phyloP scores from a whole-genome alignment of 23 red algal genomes.

The Gracilaria gracilis region DNA sequence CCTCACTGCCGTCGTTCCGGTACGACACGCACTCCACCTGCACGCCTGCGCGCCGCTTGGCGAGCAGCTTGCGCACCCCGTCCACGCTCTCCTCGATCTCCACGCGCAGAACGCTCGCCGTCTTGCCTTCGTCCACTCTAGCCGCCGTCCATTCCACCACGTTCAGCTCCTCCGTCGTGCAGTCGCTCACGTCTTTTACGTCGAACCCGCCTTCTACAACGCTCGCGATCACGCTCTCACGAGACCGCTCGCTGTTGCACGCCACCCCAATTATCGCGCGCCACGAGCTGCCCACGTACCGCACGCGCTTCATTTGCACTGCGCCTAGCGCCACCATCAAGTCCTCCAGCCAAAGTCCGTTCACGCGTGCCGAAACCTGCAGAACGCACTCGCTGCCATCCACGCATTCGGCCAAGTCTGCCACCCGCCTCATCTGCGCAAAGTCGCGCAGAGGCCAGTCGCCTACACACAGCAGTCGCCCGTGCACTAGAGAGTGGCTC shows the following conservation, averaged over 20 bases:
- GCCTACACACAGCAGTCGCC: constrained; percentile 24
- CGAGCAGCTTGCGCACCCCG: constrained; percentile 43
- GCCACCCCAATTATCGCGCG: constrained; percentile 13
- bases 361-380: neutral
- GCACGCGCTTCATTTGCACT: constrained; percentile 39
- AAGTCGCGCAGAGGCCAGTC: constrained; percentile 38
- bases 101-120: constrained; percentile 29
- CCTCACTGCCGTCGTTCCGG: constrained; percentile 24
- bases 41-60: constrained; percentile 21
- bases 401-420: neutral
- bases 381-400: constrained; percentile 31
- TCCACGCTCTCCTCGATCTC: constrained; percentile 38
- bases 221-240: constrained; percentile 7
- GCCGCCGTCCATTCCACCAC: constrained; percentile 22
- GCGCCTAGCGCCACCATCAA: constrained; percentile 44
- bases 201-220: constrained; percentile 8
- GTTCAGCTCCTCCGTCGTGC: neutral
- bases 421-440: constrained; percentile 40
- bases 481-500: constrained; percentile 13
- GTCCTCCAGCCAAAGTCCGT: constrained; percentile 1
- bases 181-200: constrained; percentile 16
- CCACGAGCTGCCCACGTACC: constrained; percentile 31
- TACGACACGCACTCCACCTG: constrained; percentile 40
- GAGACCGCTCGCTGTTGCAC: neutral
- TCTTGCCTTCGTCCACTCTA: constrained; percentile 1